These are phyloP conservation scores for Danielozyma ontarioensis DNA, from an alignment of 805 yeast genomes.

Conservation along the genomic window DNA sequence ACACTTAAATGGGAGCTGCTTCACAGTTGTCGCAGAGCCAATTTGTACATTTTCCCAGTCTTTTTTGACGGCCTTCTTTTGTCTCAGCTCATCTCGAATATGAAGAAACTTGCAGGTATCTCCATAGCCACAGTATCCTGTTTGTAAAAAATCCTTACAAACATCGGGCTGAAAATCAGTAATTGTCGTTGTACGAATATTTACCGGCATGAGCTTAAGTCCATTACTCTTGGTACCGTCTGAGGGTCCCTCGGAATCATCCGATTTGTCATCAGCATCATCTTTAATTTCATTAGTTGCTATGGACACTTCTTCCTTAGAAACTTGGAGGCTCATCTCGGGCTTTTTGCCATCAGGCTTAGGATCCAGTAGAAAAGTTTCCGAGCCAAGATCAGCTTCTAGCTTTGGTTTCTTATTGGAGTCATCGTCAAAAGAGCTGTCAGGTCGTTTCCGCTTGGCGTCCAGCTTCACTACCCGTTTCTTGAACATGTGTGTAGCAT, in stretches of 20 bases:
- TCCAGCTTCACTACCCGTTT: too few relatives aligned
- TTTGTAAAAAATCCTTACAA: constrained; percentile 85
- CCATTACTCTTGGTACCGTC: constrained; percentile 3
- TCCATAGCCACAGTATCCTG: constrained; percentile 96
- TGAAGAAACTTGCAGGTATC: constrained; percentile 95
- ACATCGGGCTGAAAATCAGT: constrained; percentile 90
- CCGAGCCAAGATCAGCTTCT: too few relatives aligned
- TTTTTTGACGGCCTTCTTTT: constrained; percentile 56
- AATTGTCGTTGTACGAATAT: constrained; percentile 59
- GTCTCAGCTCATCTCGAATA: constrained; percentile 76
- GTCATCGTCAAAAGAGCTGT: too few relatives aligned
- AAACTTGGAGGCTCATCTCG: too few relatives aligned
- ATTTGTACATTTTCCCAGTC: constrained; percentile 64
- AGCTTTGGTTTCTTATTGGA: too few relatives aligned
- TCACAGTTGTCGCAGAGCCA: too few relatives aligned
- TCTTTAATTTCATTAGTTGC: constrained; percentile 4
- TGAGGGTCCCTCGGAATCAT: constrained; percentile 1
- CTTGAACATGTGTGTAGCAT: too few relatives aligned
- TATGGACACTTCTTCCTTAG: too few relatives aligned
- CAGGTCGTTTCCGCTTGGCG: too few relatives aligned
- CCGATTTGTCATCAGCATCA: constrained; percentile 5
- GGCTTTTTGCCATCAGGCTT: too few relatives aligned
- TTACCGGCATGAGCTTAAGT: constrained; percentile 27
- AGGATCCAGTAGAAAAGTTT: too few relatives aligned
- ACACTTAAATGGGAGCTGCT: constrained; percentile 51